Conservation (phyloP, 2,329 filamentous ascomycete genomes). For the Aspergillus spinulosporus region DNA sequence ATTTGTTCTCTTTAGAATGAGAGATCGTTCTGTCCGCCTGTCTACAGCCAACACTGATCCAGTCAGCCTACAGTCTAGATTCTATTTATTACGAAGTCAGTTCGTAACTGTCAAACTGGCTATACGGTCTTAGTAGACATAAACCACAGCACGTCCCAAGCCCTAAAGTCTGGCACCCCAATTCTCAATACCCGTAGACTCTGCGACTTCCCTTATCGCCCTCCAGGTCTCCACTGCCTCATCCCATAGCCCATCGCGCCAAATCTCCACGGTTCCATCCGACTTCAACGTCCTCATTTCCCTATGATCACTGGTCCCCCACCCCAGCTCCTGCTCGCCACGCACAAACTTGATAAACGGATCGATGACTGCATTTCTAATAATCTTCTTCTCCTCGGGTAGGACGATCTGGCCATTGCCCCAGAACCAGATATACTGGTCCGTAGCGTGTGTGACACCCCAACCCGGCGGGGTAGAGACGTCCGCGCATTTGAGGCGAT, state of each 20-base stretch:
- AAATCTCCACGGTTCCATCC: slow-evolving; percentile 50
- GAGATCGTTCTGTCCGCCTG: no score
- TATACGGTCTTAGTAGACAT: no score
- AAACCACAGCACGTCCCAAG: no score
- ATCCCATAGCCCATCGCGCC: slow-evolving; percentile 50
- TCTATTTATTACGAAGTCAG: no score
- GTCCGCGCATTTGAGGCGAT: slow-evolving; percentile 52
- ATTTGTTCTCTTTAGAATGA: no score
- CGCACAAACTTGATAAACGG: slow-evolving; percentile 34
- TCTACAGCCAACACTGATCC: no score
- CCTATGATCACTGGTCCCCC: slow-evolving; percentile 30
- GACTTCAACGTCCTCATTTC: slow-evolving; percentile 48
- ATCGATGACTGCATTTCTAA: slow-evolving; percentile 33
- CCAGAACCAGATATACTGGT: slow-evolving; percentile 59
- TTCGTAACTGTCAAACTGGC: no score
- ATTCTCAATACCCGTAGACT: not conserved
- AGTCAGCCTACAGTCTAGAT: no score
- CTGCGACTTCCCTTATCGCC: slow-evolving; percentile 25
- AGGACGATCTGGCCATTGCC: slow-evolving; percentile 49
- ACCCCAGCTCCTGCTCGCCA: slow-evolving; percentile 21
- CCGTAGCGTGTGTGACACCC: slow-evolving; percentile 57
- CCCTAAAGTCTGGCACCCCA: slow-evolving; percentile 14
- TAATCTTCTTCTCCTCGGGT: slow-evolving; percentile 46
- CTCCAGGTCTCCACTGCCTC: slow-evolving; percentile 53
- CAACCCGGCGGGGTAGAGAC: slow-evolving; percentile 46